Evolutionary conservation across 768 basidiomycete genomes (phyloP), one percentile per base, ranked within the genome.

Genomic region (Filobasidium wieringae): DNA sequence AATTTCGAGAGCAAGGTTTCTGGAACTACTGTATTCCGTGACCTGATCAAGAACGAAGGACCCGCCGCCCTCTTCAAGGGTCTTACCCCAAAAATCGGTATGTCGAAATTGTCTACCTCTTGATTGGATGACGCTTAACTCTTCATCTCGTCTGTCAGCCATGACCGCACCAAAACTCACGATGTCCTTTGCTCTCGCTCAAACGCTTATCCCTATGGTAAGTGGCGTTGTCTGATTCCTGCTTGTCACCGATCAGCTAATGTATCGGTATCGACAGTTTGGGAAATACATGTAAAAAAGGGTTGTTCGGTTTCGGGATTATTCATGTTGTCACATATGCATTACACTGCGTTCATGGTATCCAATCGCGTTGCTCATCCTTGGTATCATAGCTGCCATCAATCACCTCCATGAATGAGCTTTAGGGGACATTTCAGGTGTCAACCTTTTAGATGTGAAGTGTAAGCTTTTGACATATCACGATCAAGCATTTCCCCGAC

Each of bases 11-110:
- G 64, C 9, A 63, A 73, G 47, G 74, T 75, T 26, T 70, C 72
- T 49, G 93, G 93, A 4, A 61, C 85, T 62, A 83, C 82, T 0
- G 87, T 96, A 45, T 76, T 96, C 58, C 82, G 80, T 70, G 92
- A 95, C 27, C 79, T 97, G 59, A 71, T 97, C 66, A 84, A 82
- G 72, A 82, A 88, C 58, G 93, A 99, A 75, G 93, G 93, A 22
- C 61, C 79, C 0, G 70, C 76, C 0, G 90, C 87, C 17, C 86
- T 96, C 76, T 95, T 96, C 81, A 96, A 99, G 78, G 93, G 93
- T 17, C 78, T 96, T 63, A 96, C 90, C 26, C 93, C 93, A 53
- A 99, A 97, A 81, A 89, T 91, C 32, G 43, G 43, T 47, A 22
- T 17, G 43, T 22, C 4, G 7, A 24, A 47, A 24, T 4, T 22